These are phyloP conservation scores for Barnettozyma populi DNA, from an alignment of 805 yeast species.

Conservation along the genomic window DNA sequence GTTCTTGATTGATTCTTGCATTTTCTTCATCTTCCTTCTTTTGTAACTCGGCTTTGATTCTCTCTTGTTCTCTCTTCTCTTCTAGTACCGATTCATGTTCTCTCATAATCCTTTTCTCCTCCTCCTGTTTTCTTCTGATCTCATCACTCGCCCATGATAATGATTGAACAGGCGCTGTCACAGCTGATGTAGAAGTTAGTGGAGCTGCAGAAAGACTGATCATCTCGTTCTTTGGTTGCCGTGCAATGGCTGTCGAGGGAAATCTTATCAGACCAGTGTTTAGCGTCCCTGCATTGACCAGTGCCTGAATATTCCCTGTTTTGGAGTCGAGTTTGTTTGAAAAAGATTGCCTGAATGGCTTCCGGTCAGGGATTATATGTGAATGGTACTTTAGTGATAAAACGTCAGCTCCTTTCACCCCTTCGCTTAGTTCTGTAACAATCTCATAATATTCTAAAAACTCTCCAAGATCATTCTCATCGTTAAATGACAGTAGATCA, in stretches of 20 bases:
- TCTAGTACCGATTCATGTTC: not conserved
- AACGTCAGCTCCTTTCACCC: conserved; percentile 36
- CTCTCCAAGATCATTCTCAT: conserved; percentile 41
- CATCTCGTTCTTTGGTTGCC: not conserved
- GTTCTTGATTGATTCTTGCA: conserved; percentile 8
- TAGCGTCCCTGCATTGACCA: conserved; percentile 26
- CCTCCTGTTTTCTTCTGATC: not conserved
- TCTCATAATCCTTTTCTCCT: conserved; percentile 4
- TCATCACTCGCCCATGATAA: not conserved
- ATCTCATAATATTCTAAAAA: conserved; percentile 66
- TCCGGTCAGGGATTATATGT: conserved; percentile 30
- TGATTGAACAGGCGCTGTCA: not conserved
- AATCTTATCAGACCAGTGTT: conserved; percentile 7
- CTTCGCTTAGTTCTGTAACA: conserved; percentile 32
- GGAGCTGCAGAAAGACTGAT: not conserved
- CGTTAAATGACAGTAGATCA: conserved; percentile 61
- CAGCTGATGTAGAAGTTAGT: not conserved
- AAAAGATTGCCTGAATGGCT: conserved; percentile 43
- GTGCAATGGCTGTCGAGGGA: not conserved
- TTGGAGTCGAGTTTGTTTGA: conserved; percentile 38
- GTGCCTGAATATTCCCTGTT: conserved; percentile 25
- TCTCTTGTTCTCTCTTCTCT: conserved; percentile 1
- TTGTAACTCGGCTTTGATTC: not conserved
- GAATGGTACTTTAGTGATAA: conserved; percentile 35
- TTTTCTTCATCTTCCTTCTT: conserved; percentile 7